Base-by-base conservation (phyloP, 148 eudicot genomes). In the Amaranthus palmeri region DNA sequence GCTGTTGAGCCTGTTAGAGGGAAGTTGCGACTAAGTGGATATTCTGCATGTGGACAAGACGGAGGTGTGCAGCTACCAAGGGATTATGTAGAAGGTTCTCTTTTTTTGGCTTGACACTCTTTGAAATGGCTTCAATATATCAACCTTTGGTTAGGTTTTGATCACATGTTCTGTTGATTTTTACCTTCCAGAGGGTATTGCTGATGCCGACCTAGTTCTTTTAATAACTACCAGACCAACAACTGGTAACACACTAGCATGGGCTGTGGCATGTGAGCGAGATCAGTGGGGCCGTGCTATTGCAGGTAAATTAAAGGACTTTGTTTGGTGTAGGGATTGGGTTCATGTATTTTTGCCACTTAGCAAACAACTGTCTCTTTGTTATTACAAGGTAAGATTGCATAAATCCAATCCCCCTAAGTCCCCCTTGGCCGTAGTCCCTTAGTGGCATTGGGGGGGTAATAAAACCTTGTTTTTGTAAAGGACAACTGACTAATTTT, bases 271-370 rank as follows among this genome's bases (percentile, higher is more conserved):
- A 50, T 95, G 98, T 74, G 98, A 95, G 71, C 96, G 98, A 47
- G 98, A 95, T 80, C 98, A 95, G 61, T 95, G 98, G 98, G 98
- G 98, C 42, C 98, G 98, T 77, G 97, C 98, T 71, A 86, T 95
- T 81, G 97, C 98, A 63, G 98, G 98, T 91, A 89, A 66, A 43
- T 62, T 71, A 56, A 42, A 18, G 65, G 65, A 61, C 41, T 63
- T 67, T 6, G 15, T 53, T 42, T 57, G 70, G 61, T 44, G 54
- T 18, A 41, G 8, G 61, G 48, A 70, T 41, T 67, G 66, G 13
- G 42, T n/a, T 58, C 53, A 44, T 43, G 49, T 10, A 64, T 53
- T 18, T 43, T 11, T 72, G 40, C 50, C 46, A 56, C 9, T 49
- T 13, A 36, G 36, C 36, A 25, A 25, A 25, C 1, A 25, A 25